A percentile compares a stretch with the other conserved stretches of the same genome.
phyloP scores from a whole-genome alignment of 495 filamentous ascomycete genomes.

The Penicillium chermesinum region DNA sequence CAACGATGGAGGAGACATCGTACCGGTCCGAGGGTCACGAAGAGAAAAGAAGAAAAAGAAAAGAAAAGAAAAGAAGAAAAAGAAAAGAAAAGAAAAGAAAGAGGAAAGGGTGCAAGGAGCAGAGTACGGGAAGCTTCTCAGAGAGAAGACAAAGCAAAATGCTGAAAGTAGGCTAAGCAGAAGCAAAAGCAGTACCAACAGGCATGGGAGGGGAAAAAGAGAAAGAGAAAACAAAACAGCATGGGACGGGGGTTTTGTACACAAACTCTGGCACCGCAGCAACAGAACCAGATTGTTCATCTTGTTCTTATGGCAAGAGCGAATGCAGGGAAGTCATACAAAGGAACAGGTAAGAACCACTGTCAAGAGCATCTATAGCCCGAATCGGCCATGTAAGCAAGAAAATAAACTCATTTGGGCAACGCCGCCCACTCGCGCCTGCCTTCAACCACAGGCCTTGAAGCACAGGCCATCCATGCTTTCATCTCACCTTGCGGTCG shows the following conservation, averaged over 20 bases:
- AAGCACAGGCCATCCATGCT: too few species aligned
- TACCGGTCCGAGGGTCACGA: background rate
- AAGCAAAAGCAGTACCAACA: background rate
- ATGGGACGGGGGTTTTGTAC: background rate
- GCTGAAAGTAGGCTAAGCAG: background rate
- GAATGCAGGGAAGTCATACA: too few species aligned
- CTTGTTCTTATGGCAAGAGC: too few species aligned
- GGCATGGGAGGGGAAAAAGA: background rate
- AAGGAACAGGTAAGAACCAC: too few species aligned
- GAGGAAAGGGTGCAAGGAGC: background rate
- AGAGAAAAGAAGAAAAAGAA: background rate
- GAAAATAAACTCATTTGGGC: too few species aligned
- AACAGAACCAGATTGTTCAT: background rate
- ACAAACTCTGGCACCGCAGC: background rate
- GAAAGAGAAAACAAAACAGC: background rate
- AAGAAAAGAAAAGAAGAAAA: background rate
- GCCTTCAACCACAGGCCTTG: too few species aligned
- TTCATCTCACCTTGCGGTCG: too few species aligned
- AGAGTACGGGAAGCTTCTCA: background rate
- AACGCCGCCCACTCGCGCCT: too few species aligned
- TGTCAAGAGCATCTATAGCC: too few species aligned
- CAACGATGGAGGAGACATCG: background rate
- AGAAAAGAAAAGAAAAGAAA: too few species aligned
- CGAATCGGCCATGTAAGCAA: too few species aligned
- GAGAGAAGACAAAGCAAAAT: background rate